Evolutionary conservation across 257 asterid species (phyloP), one percentile per base, ranked within the genome.

Genomic region (Sherardia arvensis): DNA sequence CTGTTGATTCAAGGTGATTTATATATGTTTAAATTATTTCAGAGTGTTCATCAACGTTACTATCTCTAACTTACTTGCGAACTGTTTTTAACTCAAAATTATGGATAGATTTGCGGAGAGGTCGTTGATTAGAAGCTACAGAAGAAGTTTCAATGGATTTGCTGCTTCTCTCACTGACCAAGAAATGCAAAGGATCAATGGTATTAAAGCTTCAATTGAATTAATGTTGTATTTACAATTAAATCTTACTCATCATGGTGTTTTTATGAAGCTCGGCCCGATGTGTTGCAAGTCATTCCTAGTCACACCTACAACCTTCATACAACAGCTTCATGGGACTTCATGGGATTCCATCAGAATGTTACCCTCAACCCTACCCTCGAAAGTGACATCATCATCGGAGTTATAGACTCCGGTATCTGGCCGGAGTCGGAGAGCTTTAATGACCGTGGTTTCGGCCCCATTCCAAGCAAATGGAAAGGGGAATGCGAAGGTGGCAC

Each of bases 261-360:
- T 48, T 49, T n/a, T 20, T 49, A 10, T n/a, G 25, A n/a, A 80
- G 85, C 25, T 25, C 68, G 49, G 32, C 73, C 71, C 8, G 74
- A 34, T 25, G 77, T 80, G 2, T 61, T 71, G 8, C 64, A 71
- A 3, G 36, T 80, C 8, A 73, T 80, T 15, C 82, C 82, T 2
- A 67, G 77, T 59, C 61, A 6, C 71, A 71, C 59, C 30, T 47
- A 15, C 22, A 40, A 73, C 4, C 82, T 59, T 40, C 66, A 73
- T 23, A 79, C 87, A 0, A 79, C 85, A 43, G 73, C 65, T 60
- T 82, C 85, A 1, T 79, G 87, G 85, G 83, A 82, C 58, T 82
- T 79, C 73, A 34, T 69, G 66, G 74, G 79, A 8, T 53, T 76
- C 10, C 27, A 64, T 17, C 60, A 61, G 36, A 65, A 72, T 26